Conservation (phyloP, 805 yeast genomes). For the Hanseniaspora meyeri region DNA sequence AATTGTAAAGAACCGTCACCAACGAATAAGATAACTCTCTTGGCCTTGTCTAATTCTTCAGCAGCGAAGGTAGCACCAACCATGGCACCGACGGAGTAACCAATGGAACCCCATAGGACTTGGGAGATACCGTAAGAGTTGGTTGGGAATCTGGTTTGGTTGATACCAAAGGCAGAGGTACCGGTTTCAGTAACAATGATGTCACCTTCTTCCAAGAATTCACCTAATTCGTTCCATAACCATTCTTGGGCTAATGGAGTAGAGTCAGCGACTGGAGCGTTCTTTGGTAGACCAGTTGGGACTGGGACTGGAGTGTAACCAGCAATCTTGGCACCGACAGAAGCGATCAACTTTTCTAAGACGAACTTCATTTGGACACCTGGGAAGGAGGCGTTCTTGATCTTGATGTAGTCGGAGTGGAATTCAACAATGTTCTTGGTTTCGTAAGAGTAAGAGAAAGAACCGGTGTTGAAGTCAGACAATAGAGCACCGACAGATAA, state of each 20-base stretch:
- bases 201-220: slow-evolving; percentile 56
- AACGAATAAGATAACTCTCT: slow-evolving; percentile 53
- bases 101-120: slow-evolving; percentile 68
- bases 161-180: slow-evolving; percentile 62
- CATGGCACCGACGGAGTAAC: slow-evolving; percentile 56
- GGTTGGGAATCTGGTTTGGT: slow-evolving; percentile 52
- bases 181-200: slow-evolving; percentile 61
- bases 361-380: slow-evolving; percentile 59
- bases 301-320: slow-evolving; percentile 42
- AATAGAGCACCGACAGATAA: slow-evolving; percentile 70
- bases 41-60: slow-evolving; percentile 46
- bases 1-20: slow-evolving; percentile 71
- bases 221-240: slow-evolving; percentile 53
- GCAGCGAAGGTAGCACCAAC: slow-evolving; percentile 60
- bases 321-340: slow-evolving; percentile 30
- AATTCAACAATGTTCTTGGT: slow-evolving; percentile 66
- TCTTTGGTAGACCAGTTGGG: slow-evolving; percentile 37
- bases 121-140: slow-evolving; percentile 56
- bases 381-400: slow-evolving; percentile 56
- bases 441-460: slow-evolving; percentile 63
- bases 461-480: slow-evolving; percentile 85
- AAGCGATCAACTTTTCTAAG: slow-evolving; percentile 33
- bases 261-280: slow-evolving; percentile 32
- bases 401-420: slow-evolving; percentile 65
- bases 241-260: slow-evolving; percentile 50